Base-by-base conservation (phyloP, 2,329 filamentous ascomycete genomes). In the Hymenoscyphus fraxineus region DNA sequence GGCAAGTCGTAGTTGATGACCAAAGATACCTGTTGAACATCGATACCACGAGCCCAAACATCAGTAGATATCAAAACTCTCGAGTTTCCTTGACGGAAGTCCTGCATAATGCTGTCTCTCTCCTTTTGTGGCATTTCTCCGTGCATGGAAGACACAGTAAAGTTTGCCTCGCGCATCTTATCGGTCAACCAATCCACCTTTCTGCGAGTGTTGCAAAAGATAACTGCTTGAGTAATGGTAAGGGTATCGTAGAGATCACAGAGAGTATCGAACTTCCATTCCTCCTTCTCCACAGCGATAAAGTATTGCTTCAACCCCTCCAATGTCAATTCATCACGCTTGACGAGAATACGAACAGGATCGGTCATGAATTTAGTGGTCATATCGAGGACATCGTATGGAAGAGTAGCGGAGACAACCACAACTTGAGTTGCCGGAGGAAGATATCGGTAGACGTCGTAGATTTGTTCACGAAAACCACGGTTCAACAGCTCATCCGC, bases 171-270 rank as follows among this genome's bases (percentile, higher is more conserved):
- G 75, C 92, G 96, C 79, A 99, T 93, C 89, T 98, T 98, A 83
- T 98, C 94, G 73, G 95, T 98, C 75, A 99, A 90, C 95, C 95
- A 99, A 85, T 99, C 95, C 77, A 99, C 95, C 93, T 99, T 99
- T 87, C 94, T 91, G 80, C 95, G 91, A 78, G 95, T 99, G 89
- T 99, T 99, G 89, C 95, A 99, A 91, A 99, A 99, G 83, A 99
- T 99, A 81, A 99, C 95, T 66, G 95, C 95, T 82, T 99, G 95
- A 74, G 95, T 99, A 77, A 98, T 99, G 79, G 95, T 99, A 78
- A 99, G 91, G 64, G 95, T 99, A 85, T 99, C 95, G 85, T 99
- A 99, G 74, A 99, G 83, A 82, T 99, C 95, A 76, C 92, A 98
- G 69, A 99, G 92, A 67, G 95, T 99, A 81, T 99, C 95, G 72